phyloP scores from a whole-genome alignment of 352 stramenopile species.

The Phytophthora vignae region DNA sequence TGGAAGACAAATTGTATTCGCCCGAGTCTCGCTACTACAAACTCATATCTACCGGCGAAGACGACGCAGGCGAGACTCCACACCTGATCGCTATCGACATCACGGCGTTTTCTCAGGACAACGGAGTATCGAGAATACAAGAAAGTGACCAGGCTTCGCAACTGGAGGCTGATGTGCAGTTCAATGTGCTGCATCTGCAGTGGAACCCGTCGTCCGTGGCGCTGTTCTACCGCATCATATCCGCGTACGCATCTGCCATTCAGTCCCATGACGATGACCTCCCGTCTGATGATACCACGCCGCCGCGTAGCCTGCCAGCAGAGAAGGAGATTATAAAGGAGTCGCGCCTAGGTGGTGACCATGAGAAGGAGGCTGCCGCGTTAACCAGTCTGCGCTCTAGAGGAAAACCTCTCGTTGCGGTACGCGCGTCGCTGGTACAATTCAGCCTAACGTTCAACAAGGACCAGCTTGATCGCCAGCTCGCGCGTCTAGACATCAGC shows the following conservation, averaged over 20 bases:
- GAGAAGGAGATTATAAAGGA: background rate
- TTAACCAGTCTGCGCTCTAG: slow-evolving; percentile 20
- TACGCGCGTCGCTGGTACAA: slow-evolving; percentile 74
- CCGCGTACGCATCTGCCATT: slow-evolving; percentile 62
- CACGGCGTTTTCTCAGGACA: slow-evolving; percentile 42
- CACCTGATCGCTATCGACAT: slow-evolving; percentile 65
- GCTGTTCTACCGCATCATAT: slow-evolving; percentile 75
- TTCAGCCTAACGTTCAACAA: slow-evolving; percentile 89
- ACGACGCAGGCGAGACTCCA: slow-evolving; percentile 24
- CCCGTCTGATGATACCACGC: slow-evolving; percentile 13
- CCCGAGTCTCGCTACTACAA: slow-evolving; percentile 60
- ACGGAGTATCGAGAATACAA: slow-evolving; percentile 7
- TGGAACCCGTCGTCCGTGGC: slow-evolving; percentile 89
- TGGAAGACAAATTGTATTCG: slow-evolving; percentile 77
- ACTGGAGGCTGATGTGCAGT: slow-evolving; percentile 63
- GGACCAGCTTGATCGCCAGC: slow-evolving; percentile 70
- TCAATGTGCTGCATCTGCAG: slow-evolving; percentile 80
- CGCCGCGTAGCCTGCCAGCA: background rate
- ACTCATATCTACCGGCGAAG: slow-evolving; percentile 68
- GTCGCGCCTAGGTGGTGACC: background rate
- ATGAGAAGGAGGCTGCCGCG: slow-evolving; percentile 7
- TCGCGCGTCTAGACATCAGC: slow-evolving; percentile 68
- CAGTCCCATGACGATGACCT: slow-evolving; percentile 46
- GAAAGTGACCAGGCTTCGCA: slow-evolving; percentile 27
- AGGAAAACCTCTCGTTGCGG: slow-evolving; percentile 36